Conservation (phyloP, 1,284 basidiomycete genomes). For the Ceratobasidium sp. region DNA sequence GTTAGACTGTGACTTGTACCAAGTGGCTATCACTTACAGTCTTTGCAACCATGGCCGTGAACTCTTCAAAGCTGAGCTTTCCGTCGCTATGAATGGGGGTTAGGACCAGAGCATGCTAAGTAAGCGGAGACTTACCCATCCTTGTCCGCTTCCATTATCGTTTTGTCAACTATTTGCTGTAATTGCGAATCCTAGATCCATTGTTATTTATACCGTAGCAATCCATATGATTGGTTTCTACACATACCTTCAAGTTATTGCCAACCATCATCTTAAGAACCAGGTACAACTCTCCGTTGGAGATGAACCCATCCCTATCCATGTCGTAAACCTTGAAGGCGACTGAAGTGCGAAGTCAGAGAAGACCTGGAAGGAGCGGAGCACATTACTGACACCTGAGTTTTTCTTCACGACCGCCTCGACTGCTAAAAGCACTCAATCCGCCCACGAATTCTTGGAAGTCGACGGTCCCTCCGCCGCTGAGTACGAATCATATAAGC, state of each 20-base stretch:
- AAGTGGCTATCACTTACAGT: slow-evolving; percentile 66
- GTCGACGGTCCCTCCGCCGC: slow-evolving; percentile 97
- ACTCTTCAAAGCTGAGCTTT: slow-evolving; percentile 97
- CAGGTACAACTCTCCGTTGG: slow-evolving; percentile 98
- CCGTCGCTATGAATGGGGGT: slow-evolving; percentile 71
- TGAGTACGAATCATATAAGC: slow-evolving; percentile 52
- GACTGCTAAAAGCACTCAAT: slow-evolving; percentile 94
- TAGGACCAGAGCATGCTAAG: neutral
- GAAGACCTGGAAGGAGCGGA: slow-evolving; percentile 8
- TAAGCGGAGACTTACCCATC: slow-evolving; percentile 66
- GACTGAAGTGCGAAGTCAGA: slow-evolving; percentile 61
- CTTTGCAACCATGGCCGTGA: slow-evolving; percentile 95
- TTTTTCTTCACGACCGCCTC: slow-evolving; percentile 97
- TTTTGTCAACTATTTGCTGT: slow-evolving; percentile 99
- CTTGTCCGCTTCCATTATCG: slow-evolving; percentile 99
- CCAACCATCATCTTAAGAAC: slow-evolving; percentile 99
- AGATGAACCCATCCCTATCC: slow-evolving; percentile 96
- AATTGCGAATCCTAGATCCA: slow-evolving; percentile 89
- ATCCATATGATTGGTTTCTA: neutral
- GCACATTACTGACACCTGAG: slow-evolving; percentile 80
- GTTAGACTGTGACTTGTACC: neutral
- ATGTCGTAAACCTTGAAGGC: slow-evolving; percentile 99
- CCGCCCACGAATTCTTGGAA: slow-evolving; percentile 99
- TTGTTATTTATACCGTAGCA: slow-evolving; percentile 13
- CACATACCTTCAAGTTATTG: slow-evolving; percentile 91